Base-by-base conservation (phyloP, 2,329 filamentous ascomycete species). In the Colletotrichum chlorophyti region DNA sequence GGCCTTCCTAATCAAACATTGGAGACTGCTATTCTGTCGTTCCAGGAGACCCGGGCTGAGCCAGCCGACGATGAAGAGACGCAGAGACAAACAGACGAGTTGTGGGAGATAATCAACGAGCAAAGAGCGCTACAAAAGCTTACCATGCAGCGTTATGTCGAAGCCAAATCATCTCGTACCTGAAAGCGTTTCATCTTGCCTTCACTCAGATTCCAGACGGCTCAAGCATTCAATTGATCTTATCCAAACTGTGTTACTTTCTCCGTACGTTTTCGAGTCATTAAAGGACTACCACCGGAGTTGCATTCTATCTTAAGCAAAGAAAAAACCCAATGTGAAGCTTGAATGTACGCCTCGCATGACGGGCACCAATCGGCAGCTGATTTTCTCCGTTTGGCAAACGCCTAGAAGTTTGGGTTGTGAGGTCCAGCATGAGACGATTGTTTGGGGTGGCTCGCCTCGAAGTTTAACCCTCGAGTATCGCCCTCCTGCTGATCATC, bases 1-100 rank as follows among this genome's bases (percentile, higher is more conserved):
- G 83, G 83, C 0, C 77, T 86, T 51, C 72, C 80, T 0, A 64
- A 70, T 5, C 74, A 78, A 14, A 69, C 75, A 2, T 68, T 88
- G 27, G 78, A 85, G 61, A 70, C 74, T 40, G 83, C 83, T 11
- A 76, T 85, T 21, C 68, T 78, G 4, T 73, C 77, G 6, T 77
- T 86, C 42, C 59, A 64, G 6, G 48, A 58, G 45, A 59, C 14
- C 40, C 73, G 74, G 57, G 67, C 74, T 29, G 72, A 69, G 9
- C 14, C 69, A 70, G 14, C 69, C n/a, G 53, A 57, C 40, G 60
- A 55, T 29, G 48, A 53, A 10, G 61, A 60, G 24, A 42, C 37
- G 23, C 50, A 66, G 48, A 68, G 63, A 27, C 66, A 74, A 38
- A 76, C 74, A 29, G 70, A 74, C 11, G 73, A 76, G 64, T 67